A percentile compares a stretch with the other conserved stretches of the same genome.
Evolutionary conservation across 352 stramenopile species (phyloP).

Genomic region (Achlya hypogyna): DNA sequence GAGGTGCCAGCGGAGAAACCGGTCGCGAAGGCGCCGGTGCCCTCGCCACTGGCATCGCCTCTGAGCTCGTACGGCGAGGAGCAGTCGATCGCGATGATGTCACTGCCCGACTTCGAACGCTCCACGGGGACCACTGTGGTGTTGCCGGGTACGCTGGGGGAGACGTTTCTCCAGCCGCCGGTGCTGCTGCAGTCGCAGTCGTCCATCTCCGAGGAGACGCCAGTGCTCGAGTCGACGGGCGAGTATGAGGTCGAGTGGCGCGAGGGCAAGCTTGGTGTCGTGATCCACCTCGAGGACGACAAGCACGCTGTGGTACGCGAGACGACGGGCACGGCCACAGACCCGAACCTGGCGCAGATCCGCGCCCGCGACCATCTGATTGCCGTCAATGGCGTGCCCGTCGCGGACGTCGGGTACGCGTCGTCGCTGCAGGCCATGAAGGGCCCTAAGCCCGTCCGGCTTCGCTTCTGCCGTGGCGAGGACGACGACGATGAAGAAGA

Average conservation of each 20-base stretch:
- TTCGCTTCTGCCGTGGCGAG: conserved; percentile 6
- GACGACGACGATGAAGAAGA: neutral
- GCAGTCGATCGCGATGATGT: conserved; percentile 1
- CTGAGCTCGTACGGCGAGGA: neutral
- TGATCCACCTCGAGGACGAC: conserved; percentile 12
- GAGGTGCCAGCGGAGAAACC: too few relatives aligned
- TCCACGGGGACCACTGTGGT: neutral
- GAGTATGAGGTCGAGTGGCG: conserved; percentile 14
- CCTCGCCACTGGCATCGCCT: conserved; percentile 32
- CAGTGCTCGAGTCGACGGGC: neutral
- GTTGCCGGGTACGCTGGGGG: neutral
- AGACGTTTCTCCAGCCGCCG: conserved; percentile 22
- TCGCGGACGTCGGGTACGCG: conserved; percentile 9
- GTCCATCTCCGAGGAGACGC: neutral
- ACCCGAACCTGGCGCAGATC: conserved; percentile 16
- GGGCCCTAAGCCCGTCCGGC: conserved; percentile 10
- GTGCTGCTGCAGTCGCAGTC: conserved; percentile 21
- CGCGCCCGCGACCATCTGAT: conserved; percentile 15
- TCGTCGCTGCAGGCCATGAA: conserved; percentile 7
- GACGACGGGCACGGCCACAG: neutral
- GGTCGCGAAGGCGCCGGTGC: conserved; percentile 30
- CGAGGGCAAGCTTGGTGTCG: conserved; percentile 14
- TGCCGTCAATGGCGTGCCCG: conserved; percentile 14
- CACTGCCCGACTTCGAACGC: neutral
- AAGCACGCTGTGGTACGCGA: conserved; percentile 10